Conservation (phyloP, 2,329 filamentous ascomycete species). For the Thelonectria olida region DNA sequence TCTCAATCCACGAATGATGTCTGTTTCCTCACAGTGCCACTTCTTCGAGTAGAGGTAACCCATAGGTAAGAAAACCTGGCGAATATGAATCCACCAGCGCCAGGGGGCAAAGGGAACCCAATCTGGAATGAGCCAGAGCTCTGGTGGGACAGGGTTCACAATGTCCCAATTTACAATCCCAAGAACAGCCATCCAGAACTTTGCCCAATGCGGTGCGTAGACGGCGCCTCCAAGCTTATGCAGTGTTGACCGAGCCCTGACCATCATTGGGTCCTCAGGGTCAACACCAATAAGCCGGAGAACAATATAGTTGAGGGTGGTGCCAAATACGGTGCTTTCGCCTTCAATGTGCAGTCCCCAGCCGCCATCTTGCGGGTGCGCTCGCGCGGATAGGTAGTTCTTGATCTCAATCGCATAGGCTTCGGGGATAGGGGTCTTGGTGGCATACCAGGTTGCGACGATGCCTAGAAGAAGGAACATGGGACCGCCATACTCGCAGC, state of each 20-base stretch:
- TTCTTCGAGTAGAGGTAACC: conserved; percentile 86
- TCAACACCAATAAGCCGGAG: conserved; percentile 85
- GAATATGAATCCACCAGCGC: conserved; percentile 98
- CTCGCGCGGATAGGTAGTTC: conserved; percentile 88
- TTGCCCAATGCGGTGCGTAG: conserved; percentile 92
- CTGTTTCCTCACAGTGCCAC: conserved; percentile 80
- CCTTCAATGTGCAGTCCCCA: conserved; percentile 98
- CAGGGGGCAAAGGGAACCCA: conserved; percentile 91
- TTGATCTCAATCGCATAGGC: conserved; percentile 88
- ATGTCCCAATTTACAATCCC: conserved; percentile 89
- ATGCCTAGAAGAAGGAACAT: conserved; percentile 94
- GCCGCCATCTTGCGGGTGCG: conserved; percentile 88
- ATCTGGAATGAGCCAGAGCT: conserved; percentile 91
- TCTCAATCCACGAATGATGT: conserved; percentile 75
- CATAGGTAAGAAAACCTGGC: conserved; percentile 96
- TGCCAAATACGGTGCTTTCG: conserved; percentile 91
- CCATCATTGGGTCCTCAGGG: conserved; percentile 84
- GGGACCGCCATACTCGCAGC: conserved; percentile 95
- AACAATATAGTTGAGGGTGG: conserved; percentile 84
- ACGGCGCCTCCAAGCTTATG: conserved; percentile 88
- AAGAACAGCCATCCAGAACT: conserved; percentile 90
- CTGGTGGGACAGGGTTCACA: conserved; percentile 92
- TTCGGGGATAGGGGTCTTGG: conserved; percentile 84
- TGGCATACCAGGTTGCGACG: conserved; percentile 87
- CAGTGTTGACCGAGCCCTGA: conserved; percentile 82